Evolutionary conservation across 169 alveolate genomes (phyloP), one percentile per base, ranked within the genome.

Genomic region (Blepharisma undulans): DNA sequence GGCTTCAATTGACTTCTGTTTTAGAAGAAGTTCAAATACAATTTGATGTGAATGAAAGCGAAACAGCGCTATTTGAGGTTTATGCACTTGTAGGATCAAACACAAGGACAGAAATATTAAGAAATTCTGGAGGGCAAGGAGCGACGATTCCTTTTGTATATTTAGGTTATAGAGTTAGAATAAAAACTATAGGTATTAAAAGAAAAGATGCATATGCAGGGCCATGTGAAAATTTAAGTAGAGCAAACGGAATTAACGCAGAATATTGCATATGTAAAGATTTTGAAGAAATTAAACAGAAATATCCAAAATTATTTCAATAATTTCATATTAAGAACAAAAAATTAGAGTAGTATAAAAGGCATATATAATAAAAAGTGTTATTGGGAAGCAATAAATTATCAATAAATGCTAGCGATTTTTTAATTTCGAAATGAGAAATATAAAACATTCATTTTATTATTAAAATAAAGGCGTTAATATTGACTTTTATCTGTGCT

Each of bases 191-290:
- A 22, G 91, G 91, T 14, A 72, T 86, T 27, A 86, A 86, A 21
- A 60, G 91, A 29, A 86, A 86, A 36, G 91, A 86, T 72, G 33
- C 48, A 27, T 86, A 86, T 72, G 91, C 74, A 21, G 91, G 91
- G 71, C 29, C 27, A 10, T 86, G 91, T 14, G 91, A 86, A 86
- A 72, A 30, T 30, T 29, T 27, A 8, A 71, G 72, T 12, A 86
- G 91, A 32, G 29, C 82, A 19, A n/a, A 29, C 14, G 27, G 32
- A 0, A 25, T 86, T 22, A 71, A 86, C 25, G 60, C 91, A 3
- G 84, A 60, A 30, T 86, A 66, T 72, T 86, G 91, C 66, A 86
- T 86, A 18, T 86, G 91, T 22, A 60, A 86, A n/a, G 36, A 22
- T 0, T 25, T 74, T 4, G 80, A 74, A 25, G 33, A 74, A 22